Evolutionary conservation across 345 rosid genomes (phyloP), one percentile per base, ranked within the genome.

Genomic region (Citrus medica): DNA sequence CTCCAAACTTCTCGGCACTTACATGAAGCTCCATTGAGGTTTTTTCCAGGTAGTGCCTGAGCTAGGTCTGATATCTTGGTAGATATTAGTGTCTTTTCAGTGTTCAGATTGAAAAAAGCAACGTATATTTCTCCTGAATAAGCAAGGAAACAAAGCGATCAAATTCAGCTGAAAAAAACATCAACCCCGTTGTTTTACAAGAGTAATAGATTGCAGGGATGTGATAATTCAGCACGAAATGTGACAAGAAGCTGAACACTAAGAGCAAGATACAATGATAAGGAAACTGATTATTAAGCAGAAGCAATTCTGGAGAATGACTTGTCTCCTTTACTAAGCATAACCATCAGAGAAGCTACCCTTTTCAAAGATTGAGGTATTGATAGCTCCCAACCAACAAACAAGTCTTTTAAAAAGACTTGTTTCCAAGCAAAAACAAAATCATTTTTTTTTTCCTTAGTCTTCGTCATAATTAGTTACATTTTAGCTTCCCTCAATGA

Each of bases 1-100:
- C 91, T 91, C 97, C 98, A 92, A 21, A 93, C 78, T 84, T 95
- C 99, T 14, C 55, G 79, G 82, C 87, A 69, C 42, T 46, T 56
- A 73, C 97, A 92, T 0, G 87, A 80, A 42, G 83, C 86, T 72
- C 80, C 77, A 25, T 48, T 78, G 73, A 88, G 65, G 81, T 72
- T 83, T 78, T 71, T 83, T 70, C 75, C 62, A 0, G 82, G 80
- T 74, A 95, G 83, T 48, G 78, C 90, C 82, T 80, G 88, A n/a
- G 73, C 85, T 24, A 93, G 62, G 86, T 91, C 92, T 56, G 96
- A 81, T 67, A 89, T 32, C 76, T 82, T 86, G 30, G 92, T 85
- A 67, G 95, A 83, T 78, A 95, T 84, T 17, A 82, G 84, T 7
- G 89, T 84, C 85, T 69, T 83, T 28, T 79, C 85, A 1, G 59